Evolutionary conservation across 345 rosid genomes (phyloP).

Genomic region (Pistacia vera): DNA sequence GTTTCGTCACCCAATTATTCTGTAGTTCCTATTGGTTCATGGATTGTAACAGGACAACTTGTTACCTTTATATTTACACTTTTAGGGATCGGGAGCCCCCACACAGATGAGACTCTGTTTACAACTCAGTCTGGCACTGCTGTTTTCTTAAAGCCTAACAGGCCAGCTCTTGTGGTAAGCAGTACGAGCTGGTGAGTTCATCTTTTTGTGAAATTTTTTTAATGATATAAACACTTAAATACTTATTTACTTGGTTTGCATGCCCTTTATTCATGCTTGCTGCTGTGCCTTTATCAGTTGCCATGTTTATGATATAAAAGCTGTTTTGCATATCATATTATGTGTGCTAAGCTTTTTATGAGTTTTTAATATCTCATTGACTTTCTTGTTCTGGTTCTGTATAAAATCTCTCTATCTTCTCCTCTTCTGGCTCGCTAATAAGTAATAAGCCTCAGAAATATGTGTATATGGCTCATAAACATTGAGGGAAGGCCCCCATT

Average conservation of each 20-base stretch:
- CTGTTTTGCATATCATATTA: neutral
- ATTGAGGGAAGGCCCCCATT: neutral
- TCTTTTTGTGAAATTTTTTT: neutral
- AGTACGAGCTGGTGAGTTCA: conserved; percentile 93
- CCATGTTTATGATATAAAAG: neutral
- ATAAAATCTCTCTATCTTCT: too few relatives aligned
- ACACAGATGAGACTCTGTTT: conserved; percentile 59
- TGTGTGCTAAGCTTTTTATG: neutral
- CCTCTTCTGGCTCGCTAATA: too few relatives aligned
- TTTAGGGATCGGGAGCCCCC: conserved; percentile 31
- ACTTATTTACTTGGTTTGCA: neutral
- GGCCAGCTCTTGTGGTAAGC: conserved; percentile 95
- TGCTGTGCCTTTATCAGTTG: neutral
- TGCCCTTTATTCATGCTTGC: conserved; percentile 5
- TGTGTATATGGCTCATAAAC: too few relatives aligned
- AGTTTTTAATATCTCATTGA: too few relatives aligned
- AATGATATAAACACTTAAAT: neutral
- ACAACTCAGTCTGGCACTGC: conserved; percentile 42
- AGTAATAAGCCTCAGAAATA: too few relatives aligned
- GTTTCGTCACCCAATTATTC: conserved; percentile 12
- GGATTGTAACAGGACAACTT: conserved; percentile 9
- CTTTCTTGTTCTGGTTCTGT: too few relatives aligned
- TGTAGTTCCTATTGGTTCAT: conserved; percentile 16
- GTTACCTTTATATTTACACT: conserved; percentile 1
- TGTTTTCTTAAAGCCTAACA: conserved; percentile 57